These are phyloP conservation scores for Schizophyllum amplum DNA, from an alignment of 1,284 basidiomycete genomes.

Conservation along the genomic window DNA sequence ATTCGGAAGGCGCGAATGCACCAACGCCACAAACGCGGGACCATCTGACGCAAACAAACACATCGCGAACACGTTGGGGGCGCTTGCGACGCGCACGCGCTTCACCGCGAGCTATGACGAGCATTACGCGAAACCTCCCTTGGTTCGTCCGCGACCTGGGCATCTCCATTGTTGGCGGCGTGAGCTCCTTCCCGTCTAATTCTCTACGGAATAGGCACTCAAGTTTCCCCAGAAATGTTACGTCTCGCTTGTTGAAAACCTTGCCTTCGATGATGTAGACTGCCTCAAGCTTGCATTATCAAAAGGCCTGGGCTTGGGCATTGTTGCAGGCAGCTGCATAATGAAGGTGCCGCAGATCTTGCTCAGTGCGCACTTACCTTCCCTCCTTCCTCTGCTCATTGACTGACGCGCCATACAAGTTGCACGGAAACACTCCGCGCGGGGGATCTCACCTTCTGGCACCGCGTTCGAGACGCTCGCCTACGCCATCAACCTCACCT, in stretches of 20 bases:
- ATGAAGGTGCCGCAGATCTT: slow-evolving; percentile 92
- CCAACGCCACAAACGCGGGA: neutral
- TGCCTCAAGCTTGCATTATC: slow-evolving; percentile 91
- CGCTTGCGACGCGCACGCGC: neutral
- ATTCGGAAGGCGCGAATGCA: neutral
- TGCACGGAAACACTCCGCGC: slow-evolving; percentile 59
- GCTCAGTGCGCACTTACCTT: slow-evolving; percentile 49
- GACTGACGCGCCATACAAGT: slow-evolving; percentile 29
- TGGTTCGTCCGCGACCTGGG: slow-evolving; percentile 78
- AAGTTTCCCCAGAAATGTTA: slow-evolving; percentile 73
- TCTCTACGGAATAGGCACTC: neutral
- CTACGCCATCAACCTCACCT: slow-evolving; percentile 83
- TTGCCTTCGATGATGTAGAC: slow-evolving; percentile 73
- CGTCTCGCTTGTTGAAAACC: slow-evolving; percentile 81
- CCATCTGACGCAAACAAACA: neutral
- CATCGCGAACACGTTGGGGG: neutral
- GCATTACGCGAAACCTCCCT: slow-evolving; percentile 70
- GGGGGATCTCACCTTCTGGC: slow-evolving; percentile 75
- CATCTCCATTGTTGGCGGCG: slow-evolving; percentile 76
- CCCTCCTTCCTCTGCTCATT: neutral
- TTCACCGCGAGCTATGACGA: slow-evolving; percentile 40
- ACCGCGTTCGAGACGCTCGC: slow-evolving; percentile 82
- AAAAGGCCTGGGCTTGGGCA: slow-evolving; percentile 87
- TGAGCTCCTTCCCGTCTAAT: slow-evolving; percentile 22
- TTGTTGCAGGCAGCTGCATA: slow-evolving; percentile 88